These are phyloP conservation scores for Aureobasidium sp. DNA, from an alignment of 2,329 filamentous ascomycete species.

Conservation along the genomic window DNA sequence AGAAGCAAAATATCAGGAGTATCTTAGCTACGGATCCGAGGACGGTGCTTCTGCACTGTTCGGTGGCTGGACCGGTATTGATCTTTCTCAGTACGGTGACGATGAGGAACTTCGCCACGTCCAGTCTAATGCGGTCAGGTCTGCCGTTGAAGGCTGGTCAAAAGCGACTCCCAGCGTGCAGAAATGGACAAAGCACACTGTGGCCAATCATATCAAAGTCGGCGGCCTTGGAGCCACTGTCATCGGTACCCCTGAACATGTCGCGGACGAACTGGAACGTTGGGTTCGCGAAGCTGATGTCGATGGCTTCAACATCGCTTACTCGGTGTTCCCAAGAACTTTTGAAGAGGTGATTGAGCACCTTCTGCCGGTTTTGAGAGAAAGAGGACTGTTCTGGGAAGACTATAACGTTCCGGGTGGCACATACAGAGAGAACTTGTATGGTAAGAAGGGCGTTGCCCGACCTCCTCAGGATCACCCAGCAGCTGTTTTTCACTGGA, in stretches of 20 bases:
- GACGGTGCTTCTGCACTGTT: constrained; percentile 66
- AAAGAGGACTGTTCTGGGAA: constrained; percentile 28
- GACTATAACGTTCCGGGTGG: constrained; percentile 1
- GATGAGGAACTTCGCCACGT: constrained; percentile 57
- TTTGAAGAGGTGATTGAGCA: constrained; percentile 60
- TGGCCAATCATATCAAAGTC: constrained; percentile 61
- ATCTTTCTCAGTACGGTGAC: constrained; percentile 53
- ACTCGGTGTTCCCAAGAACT: constrained; percentile 59
- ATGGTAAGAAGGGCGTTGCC: constrained; percentile 22
- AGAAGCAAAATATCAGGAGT: constrained; percentile 55
- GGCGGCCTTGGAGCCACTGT: constrained; percentile 60
- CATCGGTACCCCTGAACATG: constrained; percentile 57
- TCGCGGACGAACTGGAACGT: constrained; percentile 60
- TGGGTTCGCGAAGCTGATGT: constrained; percentile 65
- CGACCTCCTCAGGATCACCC: constrained; percentile 20
- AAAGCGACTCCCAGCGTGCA: constrained; percentile 46
- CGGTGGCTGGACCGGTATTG: constrained; percentile 67
- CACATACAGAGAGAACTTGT: constrained; percentile 25
- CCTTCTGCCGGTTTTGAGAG: constrained; percentile 32
- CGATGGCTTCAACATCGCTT: constrained; percentile 69
- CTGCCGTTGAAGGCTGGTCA: constrained; percentile 49
- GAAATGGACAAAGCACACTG: constrained; percentile 66
- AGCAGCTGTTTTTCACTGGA: constrained; percentile 20
- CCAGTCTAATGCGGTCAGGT: constrained; percentile 55
- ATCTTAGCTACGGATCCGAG: constrained; percentile 53